These are phyloP conservation scores for Brettanomyces bruxellensis DNA, from an alignment of 805 yeast species.

Conservation along the genomic window DNA sequence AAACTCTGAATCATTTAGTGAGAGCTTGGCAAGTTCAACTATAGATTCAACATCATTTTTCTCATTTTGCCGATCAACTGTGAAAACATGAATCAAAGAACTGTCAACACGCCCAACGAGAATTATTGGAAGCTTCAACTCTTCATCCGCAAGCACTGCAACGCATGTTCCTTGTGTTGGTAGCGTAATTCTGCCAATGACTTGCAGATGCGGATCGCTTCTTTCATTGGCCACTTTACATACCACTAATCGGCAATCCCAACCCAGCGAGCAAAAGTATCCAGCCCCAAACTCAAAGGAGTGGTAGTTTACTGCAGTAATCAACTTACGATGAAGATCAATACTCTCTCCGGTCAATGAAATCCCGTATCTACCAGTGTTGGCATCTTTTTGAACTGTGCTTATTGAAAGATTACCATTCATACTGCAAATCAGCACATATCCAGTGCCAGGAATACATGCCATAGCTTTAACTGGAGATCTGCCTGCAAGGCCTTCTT, in stretches of 20 bases:
- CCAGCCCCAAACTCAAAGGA: conserved; percentile 9
- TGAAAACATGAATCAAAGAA: conserved; percentile 44
- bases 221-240: conserved; percentile 18
- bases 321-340: conserved; percentile 23
- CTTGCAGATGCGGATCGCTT: conserved; percentile 8
- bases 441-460: conserved; percentile 13
- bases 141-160: conserved; percentile 19
- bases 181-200: conserved; percentile 27
- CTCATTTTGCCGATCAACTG: conserved; percentile 6
- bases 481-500: conserved; percentile 10
- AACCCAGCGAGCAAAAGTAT: conserved; percentile 47
- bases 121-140: conserved; percentile 26
- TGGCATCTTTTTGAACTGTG: conserved; percentile 2
- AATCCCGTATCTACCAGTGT: too few species aligned
- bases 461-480: conserved; percentile 13
- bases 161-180: conserved; percentile 46
- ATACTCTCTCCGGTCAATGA: not conserved
- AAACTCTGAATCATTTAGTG: conserved; percentile 69
- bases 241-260: conserved; percentile 41
- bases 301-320: conserved; percentile 16
- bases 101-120: conserved; percentile 53
- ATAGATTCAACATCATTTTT: conserved; percentile 11
- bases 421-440: conserved; percentile 25
- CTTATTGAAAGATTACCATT: conserved; percentile 18
- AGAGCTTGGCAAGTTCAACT: conserved; percentile 34